Percentiles rank a stretch among this genome's conserved stretches.
phyloP scores from a whole-genome alignment of 352 stramenopile genomes.

The Lagenidium sp. region DNA sequence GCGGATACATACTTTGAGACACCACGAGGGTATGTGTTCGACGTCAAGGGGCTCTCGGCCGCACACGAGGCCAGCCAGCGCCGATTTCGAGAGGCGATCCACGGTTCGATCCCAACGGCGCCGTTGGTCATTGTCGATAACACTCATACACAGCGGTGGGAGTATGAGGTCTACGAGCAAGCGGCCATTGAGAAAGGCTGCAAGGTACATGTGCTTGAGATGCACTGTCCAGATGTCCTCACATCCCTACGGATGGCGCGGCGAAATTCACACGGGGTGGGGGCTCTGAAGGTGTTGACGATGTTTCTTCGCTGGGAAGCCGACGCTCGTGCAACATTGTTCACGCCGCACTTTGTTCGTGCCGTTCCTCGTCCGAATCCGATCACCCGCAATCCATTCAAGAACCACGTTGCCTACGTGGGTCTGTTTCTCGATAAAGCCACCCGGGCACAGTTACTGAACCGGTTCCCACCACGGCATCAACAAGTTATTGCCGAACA shows the following conservation, averaged over 20 bases:
- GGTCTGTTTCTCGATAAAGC: conserved; percentile 40
- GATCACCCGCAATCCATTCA: conserved; percentile 27
- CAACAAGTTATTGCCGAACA: conserved; percentile 42
- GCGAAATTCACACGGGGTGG: conserved; percentile 63
- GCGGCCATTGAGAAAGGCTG: not conserved
- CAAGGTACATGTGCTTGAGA: conserved; percentile 26
- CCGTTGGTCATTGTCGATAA: conserved; percentile 64
- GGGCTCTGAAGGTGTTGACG: conserved; percentile 43
- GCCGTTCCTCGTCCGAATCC: conserved; percentile 34
- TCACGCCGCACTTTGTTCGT: conserved; percentile 38
- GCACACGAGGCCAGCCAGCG: conserved; percentile 41
- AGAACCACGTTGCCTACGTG: conserved; percentile 30
- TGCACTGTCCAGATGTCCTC: conserved; percentile 32
- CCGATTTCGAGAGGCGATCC: conserved; percentile 27
- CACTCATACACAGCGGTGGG: conserved; percentile 58
- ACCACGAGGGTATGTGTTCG: conserved; percentile 48
- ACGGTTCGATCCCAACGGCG: not conserved
- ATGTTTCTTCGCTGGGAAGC: conserved; percentile 65
- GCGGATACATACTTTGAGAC: conserved; percentile 64
- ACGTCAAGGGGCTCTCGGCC: conserved; percentile 30
- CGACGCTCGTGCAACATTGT: conserved; percentile 23
- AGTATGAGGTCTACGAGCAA: conserved; percentile 47
- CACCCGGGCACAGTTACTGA: conserved; percentile 23
- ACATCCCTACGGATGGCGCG: conserved; percentile 43
- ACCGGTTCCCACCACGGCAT: conserved; percentile 16